phyloP scores from a whole-genome alignment of 345 rosid genomes.

The Salix brachista region DNA sequence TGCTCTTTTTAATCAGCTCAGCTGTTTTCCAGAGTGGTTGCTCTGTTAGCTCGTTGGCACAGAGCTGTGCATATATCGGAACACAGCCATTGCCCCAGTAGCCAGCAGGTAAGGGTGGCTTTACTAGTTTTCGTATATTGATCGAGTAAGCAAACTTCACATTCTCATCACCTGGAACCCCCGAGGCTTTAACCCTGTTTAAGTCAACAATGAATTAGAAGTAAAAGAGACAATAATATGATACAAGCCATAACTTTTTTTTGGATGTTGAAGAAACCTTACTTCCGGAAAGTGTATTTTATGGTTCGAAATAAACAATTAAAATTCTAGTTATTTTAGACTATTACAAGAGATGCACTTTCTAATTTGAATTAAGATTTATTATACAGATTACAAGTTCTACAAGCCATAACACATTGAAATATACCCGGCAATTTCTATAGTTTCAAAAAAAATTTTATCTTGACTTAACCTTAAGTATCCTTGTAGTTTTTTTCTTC shows the following conservation, averaged over 20 bases:
- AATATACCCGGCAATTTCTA: too few species aligned
- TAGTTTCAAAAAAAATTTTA: too few species aligned
- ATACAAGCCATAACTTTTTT: too few species aligned
- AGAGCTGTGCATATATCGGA: constrained; percentile 56
- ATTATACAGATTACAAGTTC: too few species aligned
- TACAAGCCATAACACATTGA: too few species aligned
- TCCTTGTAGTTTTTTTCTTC: too few species aligned
- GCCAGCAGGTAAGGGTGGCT: constrained; percentile 65
- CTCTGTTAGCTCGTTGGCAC: constrained; percentile 46
- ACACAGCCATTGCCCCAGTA: constrained; percentile 92
- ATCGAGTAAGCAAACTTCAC: constrained; percentile 66
- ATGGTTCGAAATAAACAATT: not conserved
- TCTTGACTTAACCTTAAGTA: too few species aligned
- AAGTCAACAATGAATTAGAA: not conserved
- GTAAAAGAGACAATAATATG: not conserved
- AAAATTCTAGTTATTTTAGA: too few species aligned
- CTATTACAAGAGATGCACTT: fast-evolving
- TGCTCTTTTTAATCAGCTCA: constrained; percentile 69
- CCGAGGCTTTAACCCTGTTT: constrained; percentile 44
- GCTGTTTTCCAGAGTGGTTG: constrained; percentile 80
- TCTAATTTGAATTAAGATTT: too few species aligned
- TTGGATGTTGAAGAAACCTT: too few species aligned
- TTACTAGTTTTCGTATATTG: constrained; percentile 52
- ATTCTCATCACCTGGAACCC: constrained; percentile 35
- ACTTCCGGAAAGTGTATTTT: too few species aligned